Evolutionary conservation across 2,329 filamentous ascomycete genomes (phyloP).

Genomic region (Aspergillus sp.): DNA sequence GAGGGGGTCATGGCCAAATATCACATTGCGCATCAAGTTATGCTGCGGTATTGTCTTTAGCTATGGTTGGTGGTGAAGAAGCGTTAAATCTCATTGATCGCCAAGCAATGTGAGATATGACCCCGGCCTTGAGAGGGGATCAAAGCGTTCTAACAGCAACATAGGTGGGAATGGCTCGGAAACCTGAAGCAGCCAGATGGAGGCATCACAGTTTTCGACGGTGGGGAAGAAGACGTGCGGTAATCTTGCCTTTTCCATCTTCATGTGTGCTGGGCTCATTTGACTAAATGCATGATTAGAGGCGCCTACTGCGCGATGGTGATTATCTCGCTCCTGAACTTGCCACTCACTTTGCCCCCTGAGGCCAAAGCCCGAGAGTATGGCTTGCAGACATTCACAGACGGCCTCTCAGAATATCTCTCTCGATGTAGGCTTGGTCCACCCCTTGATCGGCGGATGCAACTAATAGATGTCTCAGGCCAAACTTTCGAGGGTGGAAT

Average conservation of each 20-base stretch:
- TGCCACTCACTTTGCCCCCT: slow-evolving; percentile 75
- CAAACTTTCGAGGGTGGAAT: slow-evolving; percentile 97
- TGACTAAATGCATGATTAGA: slow-evolving; percentile 45
- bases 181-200: slow-evolving; percentile 82
- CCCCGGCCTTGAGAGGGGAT: neutral
- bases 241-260: slow-evolving; percentile 39
- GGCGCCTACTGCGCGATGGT: slow-evolving; percentile 91
- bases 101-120: slow-evolving; percentile 61
- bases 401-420: slow-evolving; percentile 76
- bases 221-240: slow-evolving; percentile 91
- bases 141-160: slow-evolving; percentile 22
- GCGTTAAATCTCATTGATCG: slow-evolving; percentile 77
- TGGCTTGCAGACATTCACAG: slow-evolving; percentile 66
- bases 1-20: slow-evolving; percentile 86
- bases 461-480: slow-evolving; percentile 49
- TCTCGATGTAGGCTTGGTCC: slow-evolving; percentile 64
- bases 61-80: slow-evolving; percentile 73
- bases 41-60: slow-evolving; percentile 75
- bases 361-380: slow-evolving; percentile 67
- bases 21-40: slow-evolving; percentile 90
- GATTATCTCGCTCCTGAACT: slow-evolving; percentile 75
- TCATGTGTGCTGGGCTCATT: slow-evolving; percentile 15
- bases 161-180: slow-evolving; percentile 80
- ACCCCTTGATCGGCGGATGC: neutral
- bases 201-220: slow-evolving; percentile 82